Evolutionary conservation across 140 eudicot genomes (phyloP).

Genomic region (Cichorium intybus): DNA sequence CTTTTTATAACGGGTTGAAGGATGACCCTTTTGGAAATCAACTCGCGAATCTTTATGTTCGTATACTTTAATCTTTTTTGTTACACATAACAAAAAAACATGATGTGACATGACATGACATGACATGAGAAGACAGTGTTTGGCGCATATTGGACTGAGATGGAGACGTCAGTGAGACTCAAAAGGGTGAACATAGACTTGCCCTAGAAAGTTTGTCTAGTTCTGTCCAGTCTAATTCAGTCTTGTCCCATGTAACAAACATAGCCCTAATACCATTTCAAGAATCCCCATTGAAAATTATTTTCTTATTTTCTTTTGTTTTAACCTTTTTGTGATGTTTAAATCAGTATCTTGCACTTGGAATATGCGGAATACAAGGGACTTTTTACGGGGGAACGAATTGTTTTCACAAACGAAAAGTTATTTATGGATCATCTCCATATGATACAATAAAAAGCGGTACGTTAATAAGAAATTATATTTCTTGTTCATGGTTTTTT

Average conservation of each 20-base stretch:
- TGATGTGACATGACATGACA: neutral
- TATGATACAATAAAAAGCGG: conserved; percentile 28
- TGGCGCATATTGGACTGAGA: too few species aligned
- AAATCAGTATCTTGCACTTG: conserved; percentile 25
- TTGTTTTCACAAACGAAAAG: conserved; percentile 65
- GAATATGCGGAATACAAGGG: conserved; percentile 54
- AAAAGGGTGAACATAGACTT: neutral
- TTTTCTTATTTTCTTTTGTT: neutral
- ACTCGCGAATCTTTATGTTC: conserved; percentile 21
- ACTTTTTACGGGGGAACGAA: conserved; percentile 47
- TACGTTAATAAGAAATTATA: conserved; percentile 1
- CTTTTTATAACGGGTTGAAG: conserved; percentile 46
- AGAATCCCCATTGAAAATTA: neutral
- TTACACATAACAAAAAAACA: too few species aligned
- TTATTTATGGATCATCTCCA: conserved; percentile 56
- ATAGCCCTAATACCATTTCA: neutral
- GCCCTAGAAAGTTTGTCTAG: neutral
- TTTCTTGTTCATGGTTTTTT: neutral
- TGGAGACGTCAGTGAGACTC: too few species aligned
- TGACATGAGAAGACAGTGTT: neutral
- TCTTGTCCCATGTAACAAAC: neutral
- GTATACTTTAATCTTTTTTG: neutral
- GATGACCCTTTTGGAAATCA: conserved; percentile 68
- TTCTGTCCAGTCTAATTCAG: neutral
- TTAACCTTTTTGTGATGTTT: neutral